Conservation (phyloP, 495 filamentous ascomycete species). For the Friedmanniomyces endolithicus region DNA sequence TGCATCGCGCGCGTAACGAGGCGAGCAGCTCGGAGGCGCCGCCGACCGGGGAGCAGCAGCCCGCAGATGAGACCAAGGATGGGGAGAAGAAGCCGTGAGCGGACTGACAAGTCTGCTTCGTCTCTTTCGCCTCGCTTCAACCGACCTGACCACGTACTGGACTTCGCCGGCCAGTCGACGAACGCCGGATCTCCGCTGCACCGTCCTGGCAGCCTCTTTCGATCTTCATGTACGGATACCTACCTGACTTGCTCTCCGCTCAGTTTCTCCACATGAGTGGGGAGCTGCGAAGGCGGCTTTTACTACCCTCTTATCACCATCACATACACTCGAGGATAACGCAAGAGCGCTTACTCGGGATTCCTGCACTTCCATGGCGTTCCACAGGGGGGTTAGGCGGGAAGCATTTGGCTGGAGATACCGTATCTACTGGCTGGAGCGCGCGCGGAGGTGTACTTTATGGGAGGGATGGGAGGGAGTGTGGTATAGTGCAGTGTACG, state of each 20-base stretch:
- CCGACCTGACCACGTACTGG: too few relatives aligned
- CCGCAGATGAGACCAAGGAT: too few relatives aligned
- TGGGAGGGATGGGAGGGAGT: background rate
- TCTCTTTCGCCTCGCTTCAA: background rate
- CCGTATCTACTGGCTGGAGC: too few relatives aligned
- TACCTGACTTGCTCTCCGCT: background rate
- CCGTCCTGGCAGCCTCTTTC: background rate
- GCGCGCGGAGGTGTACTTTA: too few relatives aligned
- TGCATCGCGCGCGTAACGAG: slow-evolving; percentile 88
- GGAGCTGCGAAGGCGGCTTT: too few relatives aligned
- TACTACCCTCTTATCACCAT: too few relatives aligned
- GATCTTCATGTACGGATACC: background rate
- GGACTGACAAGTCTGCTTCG: background rate
- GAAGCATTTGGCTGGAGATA: background rate
- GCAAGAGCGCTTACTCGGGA: too few relatives aligned
- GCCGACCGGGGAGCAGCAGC: slow-evolving; percentile 16
- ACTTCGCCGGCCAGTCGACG: too few relatives aligned
- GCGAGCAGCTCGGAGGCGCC: slow-evolving; percentile 33
- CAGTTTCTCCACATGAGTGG: too few relatives aligned
- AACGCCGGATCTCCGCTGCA: background rate
- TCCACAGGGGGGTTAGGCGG: too few relatives aligned
- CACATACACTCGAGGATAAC: too few relatives aligned
- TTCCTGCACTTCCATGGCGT: too few relatives aligned
- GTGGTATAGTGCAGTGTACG: background rate
- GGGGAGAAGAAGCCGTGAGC: slow-evolving; percentile 77